These are phyloP conservation scores for Rubia balearica DNA, from an alignment of 305 asterid genomes.

Conservation along the genomic window DNA sequence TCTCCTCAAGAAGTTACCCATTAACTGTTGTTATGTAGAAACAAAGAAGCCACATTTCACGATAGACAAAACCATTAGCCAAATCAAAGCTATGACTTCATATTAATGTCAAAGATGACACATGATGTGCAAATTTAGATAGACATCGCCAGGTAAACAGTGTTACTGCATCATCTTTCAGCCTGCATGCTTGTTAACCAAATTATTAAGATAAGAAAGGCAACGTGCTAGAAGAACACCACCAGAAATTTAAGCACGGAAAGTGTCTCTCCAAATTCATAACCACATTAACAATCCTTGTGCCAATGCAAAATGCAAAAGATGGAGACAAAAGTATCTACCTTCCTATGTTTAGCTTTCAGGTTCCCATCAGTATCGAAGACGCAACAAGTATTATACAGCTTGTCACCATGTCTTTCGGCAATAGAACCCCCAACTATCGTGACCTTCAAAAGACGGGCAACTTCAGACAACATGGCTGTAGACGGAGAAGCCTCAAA, in stretches of 20 bases:
- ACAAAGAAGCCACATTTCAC: background rate
- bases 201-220: background rate
- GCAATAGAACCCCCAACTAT: conserved; percentile 94
- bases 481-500: conserved; percentile 81
- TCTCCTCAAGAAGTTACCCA: background rate
- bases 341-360: conserved; percentile 96
- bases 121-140: background rate
- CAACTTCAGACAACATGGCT: conserved; percentile 83
- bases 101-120: background rate
- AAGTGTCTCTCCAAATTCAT: background rate
- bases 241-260: background rate
- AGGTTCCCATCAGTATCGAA: conserved; percentile 80
- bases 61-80: background rate
- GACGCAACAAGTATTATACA: conserved; percentile 87
- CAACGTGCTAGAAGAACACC: background rate
- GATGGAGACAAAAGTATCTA: conserved; percentile 21
- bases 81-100: background rate
- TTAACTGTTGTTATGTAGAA: background rate
- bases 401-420: conserved; percentile 74
- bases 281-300: background rate
- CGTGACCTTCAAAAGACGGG: conserved; percentile 66
- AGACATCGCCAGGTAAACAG: conserved; percentile 3
- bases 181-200: too few relatives aligned
- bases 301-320: background rate
- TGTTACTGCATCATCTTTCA: background rate